These are phyloP conservation scores for Aureobasidium sp. DNA, from an alignment of 2,329 filamentous ascomycete genomes.

Conservation along the genomic window DNA sequence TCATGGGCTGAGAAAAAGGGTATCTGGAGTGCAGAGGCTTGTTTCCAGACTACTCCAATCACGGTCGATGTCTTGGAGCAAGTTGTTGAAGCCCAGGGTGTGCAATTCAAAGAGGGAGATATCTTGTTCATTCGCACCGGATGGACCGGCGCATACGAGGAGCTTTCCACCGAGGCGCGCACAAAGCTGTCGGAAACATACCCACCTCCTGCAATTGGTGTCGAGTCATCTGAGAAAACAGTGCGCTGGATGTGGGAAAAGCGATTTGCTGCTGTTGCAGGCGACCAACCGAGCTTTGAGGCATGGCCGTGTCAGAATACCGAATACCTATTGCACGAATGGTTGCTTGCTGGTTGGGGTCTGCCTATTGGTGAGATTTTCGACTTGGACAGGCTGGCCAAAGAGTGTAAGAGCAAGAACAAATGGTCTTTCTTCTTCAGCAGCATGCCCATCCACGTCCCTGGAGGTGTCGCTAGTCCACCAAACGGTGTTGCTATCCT, in stretches of 20 bases:
- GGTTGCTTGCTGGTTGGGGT: slow-evolving; percentile 22
- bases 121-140: slow-evolving; percentile 18
- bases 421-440: slow-evolving; percentile 27
- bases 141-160: slow-evolving; percentile 17
- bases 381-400: slow-evolving; percentile 27
- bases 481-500: slow-evolving; percentile 21
- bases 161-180: background rate
- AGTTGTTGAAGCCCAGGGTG: slow-evolving; percentile 19
- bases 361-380: slow-evolving; percentile 30
- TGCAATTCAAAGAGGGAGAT: slow-evolving; percentile 19
- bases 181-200: background rate
- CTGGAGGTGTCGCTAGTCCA: slow-evolving; percentile 19
- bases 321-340: slow-evolving; percentile 24
- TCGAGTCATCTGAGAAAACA: slow-evolving; percentile 26
- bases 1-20: slow-evolving; percentile 40
- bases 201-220: slow-evolving; percentile 1
- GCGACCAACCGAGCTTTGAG: slow-evolving; percentile 60
- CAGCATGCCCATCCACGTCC: slow-evolving; percentile 20
- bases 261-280: slow-evolving; percentile 55
- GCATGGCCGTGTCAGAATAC: slow-evolving; percentile 43
- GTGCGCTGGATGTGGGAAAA: slow-evolving; percentile 36
- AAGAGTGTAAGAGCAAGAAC: slow-evolving; percentile 25
- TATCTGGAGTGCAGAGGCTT: slow-evolving; percentile 42
- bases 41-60: slow-evolving; percentile 47
- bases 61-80: slow-evolving; percentile 36